Percentiles rank a stretch among this genome's conserved stretches.
Conservation (phyloP, 495 filamentous ascomycete species). For the Penicillium goetzii region DNA sequence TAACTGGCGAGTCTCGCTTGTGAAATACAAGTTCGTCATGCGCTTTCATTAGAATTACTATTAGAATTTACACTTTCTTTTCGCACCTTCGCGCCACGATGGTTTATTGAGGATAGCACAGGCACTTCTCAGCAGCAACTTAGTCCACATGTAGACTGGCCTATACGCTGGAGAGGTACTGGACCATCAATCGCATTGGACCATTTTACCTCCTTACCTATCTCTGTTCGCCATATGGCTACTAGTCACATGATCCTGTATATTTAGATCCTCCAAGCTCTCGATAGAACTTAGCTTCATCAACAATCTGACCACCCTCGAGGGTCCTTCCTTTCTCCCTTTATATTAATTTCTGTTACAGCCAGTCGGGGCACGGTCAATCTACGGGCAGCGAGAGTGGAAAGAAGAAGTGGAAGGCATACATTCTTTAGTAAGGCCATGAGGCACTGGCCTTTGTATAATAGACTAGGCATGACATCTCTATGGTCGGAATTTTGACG, state of each 20-base stretch:
- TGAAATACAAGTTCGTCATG: too few relatives aligned
- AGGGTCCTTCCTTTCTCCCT: too few relatives aligned
- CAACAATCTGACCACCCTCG: too few relatives aligned
- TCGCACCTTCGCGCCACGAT: too few relatives aligned
- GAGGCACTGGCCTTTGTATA: neutral
- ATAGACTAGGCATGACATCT: neutral
- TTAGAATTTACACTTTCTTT: too few relatives aligned
- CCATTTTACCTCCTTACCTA: neutral
- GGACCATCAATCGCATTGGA: neutral
- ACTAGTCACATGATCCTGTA: too few relatives aligned
- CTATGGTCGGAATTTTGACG: neutral
- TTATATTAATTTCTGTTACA: neutral
- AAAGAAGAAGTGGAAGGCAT: neutral
- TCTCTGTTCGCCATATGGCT: too few relatives aligned
- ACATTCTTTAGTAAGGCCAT: neutral
- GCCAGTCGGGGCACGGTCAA: neutral
- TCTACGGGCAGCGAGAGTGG: neutral
- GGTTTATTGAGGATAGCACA: too few relatives aligned
- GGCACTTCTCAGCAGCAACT: too few relatives aligned
- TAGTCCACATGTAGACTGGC: too few relatives aligned
- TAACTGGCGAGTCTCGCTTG: neutral
- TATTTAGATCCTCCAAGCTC: too few relatives aligned
- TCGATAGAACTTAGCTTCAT: too few relatives aligned
- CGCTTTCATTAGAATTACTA: neutral
- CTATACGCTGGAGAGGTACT: neutral